These are phyloP conservation scores for Teunomyces gatunensis DNA, from an alignment of 805 yeast genomes.

Conservation along the genomic window DNA sequence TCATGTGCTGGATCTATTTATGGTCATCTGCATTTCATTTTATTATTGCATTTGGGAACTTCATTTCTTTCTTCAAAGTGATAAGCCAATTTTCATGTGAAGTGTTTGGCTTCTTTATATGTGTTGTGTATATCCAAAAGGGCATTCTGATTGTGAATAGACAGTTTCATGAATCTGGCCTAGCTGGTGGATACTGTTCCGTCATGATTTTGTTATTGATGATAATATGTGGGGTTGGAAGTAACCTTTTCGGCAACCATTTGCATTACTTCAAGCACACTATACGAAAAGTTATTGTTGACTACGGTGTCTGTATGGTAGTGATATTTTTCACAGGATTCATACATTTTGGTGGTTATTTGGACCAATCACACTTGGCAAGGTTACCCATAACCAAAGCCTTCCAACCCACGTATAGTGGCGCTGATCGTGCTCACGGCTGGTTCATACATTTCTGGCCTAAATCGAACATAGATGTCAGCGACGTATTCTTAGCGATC, in stretches of 20 bases:
- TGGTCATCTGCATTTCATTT: slow-evolving; percentile 89
- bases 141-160: slow-evolving; percentile 78
- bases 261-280: slow-evolving; percentile 60
- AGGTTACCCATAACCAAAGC: slow-evolving; percentile 68
- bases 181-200: slow-evolving; percentile 65
- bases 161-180: slow-evolving; percentile 53
- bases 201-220: slow-evolving; percentile 72
- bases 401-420: slow-evolving; percentile 64
- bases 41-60: slow-evolving; percentile 64
- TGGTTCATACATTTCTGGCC: slow-evolving; percentile 84
- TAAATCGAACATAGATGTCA: slow-evolving; percentile 51
- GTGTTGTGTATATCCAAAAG: slow-evolving; percentile 82
- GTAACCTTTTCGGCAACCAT: slow-evolving; percentile 54
- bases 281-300: slow-evolving; percentile 70
- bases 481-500: slow-evolving; percentile 80
- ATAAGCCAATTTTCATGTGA: slow-evolving; percentile 87
- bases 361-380: slow-evolving; percentile 55
- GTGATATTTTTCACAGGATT: slow-evolving; percentile 92
- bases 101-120: slow-evolving; percentile 88
- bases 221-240: slow-evolving; percentile 70
- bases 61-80: slow-evolving; percentile 62
- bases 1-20: slow-evolving; percentile 93
- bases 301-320: slow-evolving; percentile 79
- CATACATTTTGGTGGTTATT: slow-evolving; percentile 82
- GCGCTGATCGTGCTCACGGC: slow-evolving; percentile 46